Evolutionary conservation across 129 eudicot species (phyloP).

Genomic region (Flaveria trinervia): DNA sequence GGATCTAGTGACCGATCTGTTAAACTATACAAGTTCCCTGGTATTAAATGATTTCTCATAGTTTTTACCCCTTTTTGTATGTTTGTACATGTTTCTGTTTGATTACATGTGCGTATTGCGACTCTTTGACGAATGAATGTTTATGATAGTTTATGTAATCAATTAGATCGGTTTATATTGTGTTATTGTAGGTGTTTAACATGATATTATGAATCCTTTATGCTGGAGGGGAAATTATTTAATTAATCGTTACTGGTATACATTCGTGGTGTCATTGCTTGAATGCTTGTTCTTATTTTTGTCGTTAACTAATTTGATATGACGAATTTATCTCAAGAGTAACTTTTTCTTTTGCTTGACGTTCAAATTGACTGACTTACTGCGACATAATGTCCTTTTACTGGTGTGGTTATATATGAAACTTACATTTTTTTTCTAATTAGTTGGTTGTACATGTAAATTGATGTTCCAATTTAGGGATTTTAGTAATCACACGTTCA

Average conservation of each 20-base stretch:
- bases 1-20: slow-evolving; percentile 86
- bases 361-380: background rate
- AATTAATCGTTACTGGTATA: background rate
- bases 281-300: background rate
- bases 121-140: no score
- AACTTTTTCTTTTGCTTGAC: background rate
- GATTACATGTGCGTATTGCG: background rate
- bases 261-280: background rate
- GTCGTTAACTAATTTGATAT: background rate
- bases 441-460: background rate
- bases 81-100: background rate
- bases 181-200: background rate
- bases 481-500: background rate
- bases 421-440: background rate
- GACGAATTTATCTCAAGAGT: background rate
- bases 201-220: background rate
- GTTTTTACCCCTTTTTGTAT: background rate
- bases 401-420: background rate
- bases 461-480: background rate
- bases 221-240: background rate
- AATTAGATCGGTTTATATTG: background rate
- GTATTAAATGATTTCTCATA: slow-evolving; percentile 27
- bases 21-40: slow-evolving; percentile 88
- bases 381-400: background rate
- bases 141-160: background rate